Evolutionary conservation across 1,139 yeast genomes (phyloP).

Genomic region (Diutina pseudorugosa): DNA sequence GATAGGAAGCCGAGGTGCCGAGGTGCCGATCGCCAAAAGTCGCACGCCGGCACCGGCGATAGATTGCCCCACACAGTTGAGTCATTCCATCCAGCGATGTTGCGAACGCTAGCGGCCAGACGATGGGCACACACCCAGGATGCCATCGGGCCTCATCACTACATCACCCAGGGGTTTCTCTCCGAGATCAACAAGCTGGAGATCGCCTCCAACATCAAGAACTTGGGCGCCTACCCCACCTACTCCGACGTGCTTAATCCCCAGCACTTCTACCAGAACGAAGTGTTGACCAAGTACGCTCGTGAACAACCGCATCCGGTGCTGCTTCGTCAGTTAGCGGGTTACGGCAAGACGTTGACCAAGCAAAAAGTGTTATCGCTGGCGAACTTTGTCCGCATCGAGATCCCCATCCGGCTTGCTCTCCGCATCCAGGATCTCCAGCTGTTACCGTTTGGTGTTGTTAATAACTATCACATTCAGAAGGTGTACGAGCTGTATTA

Average conservation of each 20-base stretch:
- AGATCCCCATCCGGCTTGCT: slow-evolving; percentile 74
- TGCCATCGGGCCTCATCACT: slow-evolving; percentile 16
- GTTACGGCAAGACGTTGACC: slow-evolving; percentile 75
- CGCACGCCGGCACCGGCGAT: not conserved
- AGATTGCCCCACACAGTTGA: not conserved
- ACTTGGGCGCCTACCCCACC: slow-evolving; percentile 33
- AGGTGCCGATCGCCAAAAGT: not conserved
- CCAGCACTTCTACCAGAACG: slow-evolving; percentile 82
- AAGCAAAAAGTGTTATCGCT: slow-evolving; percentile 65
- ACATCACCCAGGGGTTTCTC: slow-evolving; percentile 21
- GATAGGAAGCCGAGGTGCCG: too few relatives aligned
- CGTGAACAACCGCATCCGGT: slow-evolving; percentile 75
- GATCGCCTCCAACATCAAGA: slow-evolving; percentile 27
- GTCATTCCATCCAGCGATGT: not conserved
- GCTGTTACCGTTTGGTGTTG: slow-evolving; percentile 69
- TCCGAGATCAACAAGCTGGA: slow-evolving; percentile 22
- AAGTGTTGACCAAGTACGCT: slow-evolving; percentile 54
- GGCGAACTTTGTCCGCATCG: slow-evolving; percentile 81
- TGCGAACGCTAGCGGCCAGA: not conserved
- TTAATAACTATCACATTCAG: slow-evolving; percentile 73
- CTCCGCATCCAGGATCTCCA: slow-evolving; percentile 73
- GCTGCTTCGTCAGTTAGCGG: slow-evolving; percentile 75
- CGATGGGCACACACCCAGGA: not conserved
- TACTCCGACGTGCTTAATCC: slow-evolving; percentile 36
- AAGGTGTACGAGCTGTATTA: slow-evolving; percentile 85